Evolutionary conservation across 495 filamentous ascomycete species (phyloP).

Genomic region (Mytilinidion resinicola): DNA sequence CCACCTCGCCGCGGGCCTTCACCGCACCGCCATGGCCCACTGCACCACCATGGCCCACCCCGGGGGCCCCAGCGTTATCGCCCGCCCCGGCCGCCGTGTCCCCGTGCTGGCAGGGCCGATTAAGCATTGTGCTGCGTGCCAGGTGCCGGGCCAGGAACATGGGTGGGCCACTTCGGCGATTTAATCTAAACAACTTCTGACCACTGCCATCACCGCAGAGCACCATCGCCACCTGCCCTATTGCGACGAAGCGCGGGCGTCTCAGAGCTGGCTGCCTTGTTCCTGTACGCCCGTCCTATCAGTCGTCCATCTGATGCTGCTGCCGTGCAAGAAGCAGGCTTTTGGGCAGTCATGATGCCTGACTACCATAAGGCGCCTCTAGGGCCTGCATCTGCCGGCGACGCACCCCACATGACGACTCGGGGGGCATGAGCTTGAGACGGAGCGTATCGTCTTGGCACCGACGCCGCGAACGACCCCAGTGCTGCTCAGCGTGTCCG

Average conservation of each 20-base stretch:
- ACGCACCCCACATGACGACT: too few relatives aligned
- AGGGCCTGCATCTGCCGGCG: too few relatives aligned
- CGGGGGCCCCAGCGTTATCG: too few relatives aligned
- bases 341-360: too few relatives aligned
- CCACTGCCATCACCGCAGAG: slow-evolving; percentile 2
- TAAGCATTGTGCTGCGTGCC: background rate
- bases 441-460: slow-evolving; percentile 5
- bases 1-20: background rate
- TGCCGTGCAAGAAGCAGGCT: too few relatives aligned
- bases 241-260: background rate
- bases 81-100: background rate
- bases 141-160: background rate
- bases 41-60: background rate
- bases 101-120: background rate
- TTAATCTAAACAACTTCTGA: slow-evolving; percentile 9
- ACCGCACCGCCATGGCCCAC: background rate
- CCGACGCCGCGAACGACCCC: slow-evolving; percentile 2
- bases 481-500: slow-evolving; percentile 2
- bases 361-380: too few relatives aligned
- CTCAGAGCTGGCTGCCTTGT: too few relatives aligned
- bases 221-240: slow-evolving; percentile 3
- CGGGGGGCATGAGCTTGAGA: too few relatives aligned
- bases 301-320: too few relatives aligned
- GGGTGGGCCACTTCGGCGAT: background rate
- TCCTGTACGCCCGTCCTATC: too few relatives aligned